A percentile compares a stretch with the other conserved stretches of the same genome.
Evolutionary conservation across 2,329 filamentous ascomycete genomes (phyloP).

Genomic region (Alternaria longipes): DNA sequence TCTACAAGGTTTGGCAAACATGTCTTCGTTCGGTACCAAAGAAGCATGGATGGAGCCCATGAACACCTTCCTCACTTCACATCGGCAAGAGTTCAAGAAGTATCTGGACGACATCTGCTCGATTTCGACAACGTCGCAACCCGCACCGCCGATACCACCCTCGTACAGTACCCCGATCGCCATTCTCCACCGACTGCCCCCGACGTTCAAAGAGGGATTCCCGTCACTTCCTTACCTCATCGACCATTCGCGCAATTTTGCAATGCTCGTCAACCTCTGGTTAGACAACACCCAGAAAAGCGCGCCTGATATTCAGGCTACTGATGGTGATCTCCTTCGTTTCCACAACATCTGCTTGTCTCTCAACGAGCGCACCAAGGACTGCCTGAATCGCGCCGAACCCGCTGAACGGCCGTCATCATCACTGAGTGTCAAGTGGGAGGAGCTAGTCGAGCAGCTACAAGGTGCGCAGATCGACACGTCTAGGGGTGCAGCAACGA

Average conservation of each 20-base stretch:
- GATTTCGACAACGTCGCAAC: slow-evolving; percentile 72
- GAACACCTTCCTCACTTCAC: slow-evolving; percentile 83
- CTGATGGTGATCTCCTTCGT: slow-evolving; percentile 57
- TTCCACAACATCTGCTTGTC: slow-evolving; percentile 61
- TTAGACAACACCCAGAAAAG: slow-evolving; percentile 62
- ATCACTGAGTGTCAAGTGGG: slow-evolving; percentile 60
- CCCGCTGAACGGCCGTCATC: slow-evolving; percentile 62
- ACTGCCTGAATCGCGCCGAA: slow-evolving; percentile 62
- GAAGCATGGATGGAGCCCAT: slow-evolving; percentile 99
- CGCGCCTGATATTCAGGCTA: slow-evolving; percentile 49
- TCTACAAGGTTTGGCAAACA: slow-evolving; percentile 87
- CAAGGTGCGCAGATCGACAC: slow-evolving; percentile 47
- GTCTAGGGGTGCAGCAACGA: slow-evolving; percentile 43
- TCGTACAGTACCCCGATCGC: slow-evolving; percentile 93
- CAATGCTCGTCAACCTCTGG: slow-evolving; percentile 84
- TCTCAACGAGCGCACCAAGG: slow-evolving; percentile 59
- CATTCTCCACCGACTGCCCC: slow-evolving; percentile 82
- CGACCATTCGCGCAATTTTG: slow-evolving; percentile 85
- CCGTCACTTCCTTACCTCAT: slow-evolving; percentile 92
- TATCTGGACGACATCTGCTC: slow-evolving; percentile 89
- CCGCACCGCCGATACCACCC: slow-evolving; percentile 73
- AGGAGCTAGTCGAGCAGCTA: slow-evolving; percentile 62
- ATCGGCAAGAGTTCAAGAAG: slow-evolving; percentile 81
- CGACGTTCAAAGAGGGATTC: slow-evolving; percentile 87
- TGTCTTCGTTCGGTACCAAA: slow-evolving; percentile 91